phyloP scores from a whole-genome alignment of 2,329 filamentous ascomycete species.

The Talaromyces verruculosus region DNA sequence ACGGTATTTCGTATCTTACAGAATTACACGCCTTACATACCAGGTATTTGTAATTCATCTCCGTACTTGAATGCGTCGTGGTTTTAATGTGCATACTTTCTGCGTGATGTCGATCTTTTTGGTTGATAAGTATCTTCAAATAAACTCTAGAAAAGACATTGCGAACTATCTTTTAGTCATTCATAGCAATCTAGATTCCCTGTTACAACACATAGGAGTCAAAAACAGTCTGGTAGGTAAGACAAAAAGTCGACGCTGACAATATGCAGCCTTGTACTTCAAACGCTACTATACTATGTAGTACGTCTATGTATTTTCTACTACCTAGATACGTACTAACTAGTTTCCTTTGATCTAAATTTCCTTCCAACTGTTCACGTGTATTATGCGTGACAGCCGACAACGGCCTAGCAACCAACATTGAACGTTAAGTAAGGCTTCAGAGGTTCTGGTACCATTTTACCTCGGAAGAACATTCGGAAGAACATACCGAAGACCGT shows the following conservation, averaged over 20 bases:
- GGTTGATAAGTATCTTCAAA: neutral
- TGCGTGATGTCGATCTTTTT: neutral
- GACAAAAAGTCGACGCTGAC: neutral
- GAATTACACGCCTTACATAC: neutral
- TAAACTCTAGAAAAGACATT: neutral
- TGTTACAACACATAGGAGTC: neutral
- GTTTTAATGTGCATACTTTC: neutral
- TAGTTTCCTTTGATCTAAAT: neutral
- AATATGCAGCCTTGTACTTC: neutral
- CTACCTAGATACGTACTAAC: neutral
- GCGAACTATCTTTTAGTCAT: neutral
- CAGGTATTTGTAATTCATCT: neutral
- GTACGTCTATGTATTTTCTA: neutral
- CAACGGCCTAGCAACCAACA: neutral
- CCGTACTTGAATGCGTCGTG: too few species aligned
- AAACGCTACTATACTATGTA: neutral
- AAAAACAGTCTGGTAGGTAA: neutral
- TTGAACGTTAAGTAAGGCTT: neutral
- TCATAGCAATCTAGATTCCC: neutral
- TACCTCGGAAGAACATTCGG: neutral
- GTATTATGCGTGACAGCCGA: neutral
- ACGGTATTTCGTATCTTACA: neutral
- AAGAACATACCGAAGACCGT: neutral
- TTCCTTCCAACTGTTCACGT: neutral
- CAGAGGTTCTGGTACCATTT: neutral